A percentile compares a stretch with the other conserved stretches of the same genome.
Conservation (phyloP, 208 protist genomes). For the Crithidia brevicula region DNA sequence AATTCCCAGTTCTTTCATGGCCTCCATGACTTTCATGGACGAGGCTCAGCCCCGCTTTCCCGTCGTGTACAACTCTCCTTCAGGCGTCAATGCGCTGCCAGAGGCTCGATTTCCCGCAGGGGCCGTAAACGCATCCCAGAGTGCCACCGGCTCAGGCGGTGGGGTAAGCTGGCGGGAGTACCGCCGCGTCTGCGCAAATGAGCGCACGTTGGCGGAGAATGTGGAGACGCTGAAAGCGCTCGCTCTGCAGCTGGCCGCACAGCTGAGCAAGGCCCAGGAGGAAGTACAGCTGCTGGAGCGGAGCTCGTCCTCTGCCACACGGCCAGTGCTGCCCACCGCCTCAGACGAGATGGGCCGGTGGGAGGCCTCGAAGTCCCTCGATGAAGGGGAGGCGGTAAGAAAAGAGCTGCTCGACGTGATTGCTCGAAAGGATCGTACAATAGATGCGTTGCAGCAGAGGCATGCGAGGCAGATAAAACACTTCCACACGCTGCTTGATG, state of each 20-base stretch:
- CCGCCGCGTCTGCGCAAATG: constrained; percentile 18
- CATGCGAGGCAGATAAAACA: neutral
- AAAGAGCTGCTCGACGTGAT: constrained; percentile 5
- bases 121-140: no score
- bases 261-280: constrained; percentile 35
- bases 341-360: no score
- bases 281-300: constrained; percentile 6
- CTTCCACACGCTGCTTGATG: constrained; percentile 6
- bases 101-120: neutral
- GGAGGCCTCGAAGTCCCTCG: no score
- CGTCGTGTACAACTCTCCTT: neutral
- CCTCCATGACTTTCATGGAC: neutral
- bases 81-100: neutral
- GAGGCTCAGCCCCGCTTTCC: neutral
- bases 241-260: constrained; percentile 19
- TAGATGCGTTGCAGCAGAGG: constrained; percentile 7
- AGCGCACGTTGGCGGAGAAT: constrained; percentile 31
- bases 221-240: constrained; percentile 45
- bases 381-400: neutral
- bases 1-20: neutral
- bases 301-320: neutral
- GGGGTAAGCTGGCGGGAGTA: constrained; percentile 1
- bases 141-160: neutral
- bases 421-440: constrained; percentile 20
- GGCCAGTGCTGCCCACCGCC: no score